phyloP scores from a whole-genome alignment of 306 rosid genomes.

The Lotus japonicus region DNA sequence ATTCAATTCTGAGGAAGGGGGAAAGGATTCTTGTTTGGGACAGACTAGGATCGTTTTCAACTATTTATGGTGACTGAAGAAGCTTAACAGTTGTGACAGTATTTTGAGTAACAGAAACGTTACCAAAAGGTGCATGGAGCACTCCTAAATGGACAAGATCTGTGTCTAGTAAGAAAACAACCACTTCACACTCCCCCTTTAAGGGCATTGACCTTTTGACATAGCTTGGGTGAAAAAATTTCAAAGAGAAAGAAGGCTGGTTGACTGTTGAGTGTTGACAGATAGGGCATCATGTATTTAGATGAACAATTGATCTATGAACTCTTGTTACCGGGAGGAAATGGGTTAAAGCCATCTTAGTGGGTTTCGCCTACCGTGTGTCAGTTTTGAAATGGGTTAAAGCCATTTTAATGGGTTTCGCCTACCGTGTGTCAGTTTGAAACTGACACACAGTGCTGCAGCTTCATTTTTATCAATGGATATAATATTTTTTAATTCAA shows the following conservation, averaged over 20 bases:
- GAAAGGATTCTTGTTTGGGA: not conserved
- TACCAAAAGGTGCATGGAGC: conserved; percentile 1
- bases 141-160: not conserved
- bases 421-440: too few species aligned
- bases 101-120: conserved; percentile 26
- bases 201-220: not conserved
- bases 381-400: too few species aligned
- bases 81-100: conserved; percentile 1
- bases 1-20: conserved; percentile 8
- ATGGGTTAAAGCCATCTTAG: too few species aligned
- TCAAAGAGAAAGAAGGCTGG: not conserved
- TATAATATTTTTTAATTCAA: too few species aligned
- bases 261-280: not conserved
- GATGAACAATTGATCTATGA: too few species aligned
- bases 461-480: too few species aligned
- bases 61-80: conserved; percentile 14
- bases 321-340: too few species aligned
- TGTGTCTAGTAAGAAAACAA: not conserved
- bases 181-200: not conserved
- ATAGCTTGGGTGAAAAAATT: not conserved
- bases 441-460: too few species aligned
- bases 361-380: too few species aligned
- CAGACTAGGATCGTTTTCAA: not conserved
- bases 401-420: too few species aligned
- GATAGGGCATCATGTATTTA: not conserved